Evolutionary conservation across 108 stramenopile species (phyloP), one percentile per base, ranked within the genome.

Genomic region (Skeletonema potamos): DNA sequence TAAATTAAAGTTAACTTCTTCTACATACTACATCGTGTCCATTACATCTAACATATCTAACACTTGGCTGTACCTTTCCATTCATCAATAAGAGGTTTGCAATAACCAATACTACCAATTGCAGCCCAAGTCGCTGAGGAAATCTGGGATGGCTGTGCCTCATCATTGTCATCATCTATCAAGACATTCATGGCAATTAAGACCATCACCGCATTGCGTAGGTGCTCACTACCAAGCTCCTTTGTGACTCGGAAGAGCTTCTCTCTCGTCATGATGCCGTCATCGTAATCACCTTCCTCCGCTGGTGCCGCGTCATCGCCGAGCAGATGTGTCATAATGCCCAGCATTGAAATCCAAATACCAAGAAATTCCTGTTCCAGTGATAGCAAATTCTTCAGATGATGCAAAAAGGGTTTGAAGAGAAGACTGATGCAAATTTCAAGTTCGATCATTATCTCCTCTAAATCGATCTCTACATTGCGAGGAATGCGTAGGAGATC

Each of bases 371-470:
- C 73, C 37, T 72, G 63, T 28, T 72, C 83, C 18, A 70, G 68
- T n/a, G 66, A 66, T 11, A 89, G 27, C 13, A 88, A 73, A 26
- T 58, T 66, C 62, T 88, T 85, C 33, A 89, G 62, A 60, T 94
- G 89, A 64, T 90, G 89, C 11, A 90, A 77, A 36, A 94, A 77
- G 10, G 93, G 93, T 68, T 94, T 91, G 82, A 94, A 94, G 27
- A 94, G 79, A 12, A 94, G 83, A 58, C 89, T 73, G 11, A 92
- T 85, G 62, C 90, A 92, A 6, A 91, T 77, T 58, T 94, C 91
- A 48, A 94, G 75, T 62, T 94, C 93, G 43, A 84, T 84, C 82
- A 89, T 73, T 9, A 82, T 73, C 37, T 83, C 90, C 44, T 92
- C 91, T n/a, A 68, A 44, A 27, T 67, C 51, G 12, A 20, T 54